Base-by-base conservation (phyloP, 129 eudicot species). In the Flaveria bidentis region DNA sequence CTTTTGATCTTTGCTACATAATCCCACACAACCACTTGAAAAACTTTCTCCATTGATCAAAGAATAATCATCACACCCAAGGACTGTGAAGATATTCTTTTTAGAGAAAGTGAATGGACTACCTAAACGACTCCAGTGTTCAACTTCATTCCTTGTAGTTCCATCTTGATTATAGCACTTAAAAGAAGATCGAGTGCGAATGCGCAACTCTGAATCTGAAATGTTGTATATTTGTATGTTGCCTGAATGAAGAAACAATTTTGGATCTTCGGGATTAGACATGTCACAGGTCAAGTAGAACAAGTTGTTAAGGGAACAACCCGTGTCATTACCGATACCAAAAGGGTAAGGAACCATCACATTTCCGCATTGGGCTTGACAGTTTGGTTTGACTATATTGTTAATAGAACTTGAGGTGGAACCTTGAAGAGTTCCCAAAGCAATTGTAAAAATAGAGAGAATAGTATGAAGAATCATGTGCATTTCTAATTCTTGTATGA, bases 281-380 rank as follows among this genome's bases (percentile, higher is more conserved):
- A 44, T 15, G 82, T 70, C 72, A 72, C 87, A 84, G 15, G 25
- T 78, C 30, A 74, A 2, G 13, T 68, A 28, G 14, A 83, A 83
- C 0, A 13, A 47, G 9, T 76, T 9, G 25, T 50, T 67, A 13
- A 78, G 67, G 15, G 82, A 78, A 67, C 86, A 82, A 5, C 56
- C 47, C 1, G 47, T 46, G 51, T 66, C 76, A 2, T 15, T 17
- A 6, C 76, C 81, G 46, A 82, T 78, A 33, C 86, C 86, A 3
- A 83, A 83, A 11, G 86, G 86, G 47, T 83, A 82, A 0, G 71
- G 72, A 15, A 82, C 76, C 1, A 66, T 45, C n/a, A 82, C 17
- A 63, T 73, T 67, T 33, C 86, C 86, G 36, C 86, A 77, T 3
- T 57, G 66, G 45, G 65, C 42, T 58, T 28, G 58, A 69, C 86